Base-by-base conservation (phyloP, 345 rosid species). In the Aurinia saxatilis region DNA sequence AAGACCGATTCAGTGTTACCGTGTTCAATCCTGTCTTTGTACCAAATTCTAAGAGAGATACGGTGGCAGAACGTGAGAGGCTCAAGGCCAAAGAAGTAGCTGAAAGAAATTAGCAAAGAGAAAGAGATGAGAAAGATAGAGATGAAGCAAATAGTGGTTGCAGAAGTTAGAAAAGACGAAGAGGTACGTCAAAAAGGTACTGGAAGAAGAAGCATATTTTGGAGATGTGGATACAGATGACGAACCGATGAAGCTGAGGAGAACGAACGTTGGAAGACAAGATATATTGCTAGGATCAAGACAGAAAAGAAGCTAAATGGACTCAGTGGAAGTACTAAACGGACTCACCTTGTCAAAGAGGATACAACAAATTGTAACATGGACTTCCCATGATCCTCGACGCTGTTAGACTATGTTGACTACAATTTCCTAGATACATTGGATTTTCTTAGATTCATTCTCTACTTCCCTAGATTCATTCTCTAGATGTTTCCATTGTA, bases 141-240 rank as follows among this genome's bases (percentile, higher is more conserved):
- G 69, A 79, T 87, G 2, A 82, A 73, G 74, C 82, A 80, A 41
- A 60, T 82, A 23, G 73, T 80, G 34, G 78, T 84, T 1, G 86
- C 80, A 67, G 84, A 84, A 75, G 72, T 84, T n/a, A 65, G 75
- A 46, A 81, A 82, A 66, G 81, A 79, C 17, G 68, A 68, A 51
- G 72, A 75, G 45, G 79, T 80, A 30, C 77, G 66, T n/a, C 72
- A 84, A 73, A 77, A 82, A 78, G 58, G 37, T 75, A 65, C 71
- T 77, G 59, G 31, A 57, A 61, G 82, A 75, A 53, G 82, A 78
- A 42, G 90, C 87, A n/a, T 59, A 76, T 34, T 34, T 73, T 27
- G 84, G 73, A 19, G 86, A 84, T 67, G 85, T 82, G 52, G 91
- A 82, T 34, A 84, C 87, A 1, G 91, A 82, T 65, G 87, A 84